Base-by-base conservation (phyloP, 2,329 filamentous ascomycete species). In the Botryosphaeria dothidea region DNA sequence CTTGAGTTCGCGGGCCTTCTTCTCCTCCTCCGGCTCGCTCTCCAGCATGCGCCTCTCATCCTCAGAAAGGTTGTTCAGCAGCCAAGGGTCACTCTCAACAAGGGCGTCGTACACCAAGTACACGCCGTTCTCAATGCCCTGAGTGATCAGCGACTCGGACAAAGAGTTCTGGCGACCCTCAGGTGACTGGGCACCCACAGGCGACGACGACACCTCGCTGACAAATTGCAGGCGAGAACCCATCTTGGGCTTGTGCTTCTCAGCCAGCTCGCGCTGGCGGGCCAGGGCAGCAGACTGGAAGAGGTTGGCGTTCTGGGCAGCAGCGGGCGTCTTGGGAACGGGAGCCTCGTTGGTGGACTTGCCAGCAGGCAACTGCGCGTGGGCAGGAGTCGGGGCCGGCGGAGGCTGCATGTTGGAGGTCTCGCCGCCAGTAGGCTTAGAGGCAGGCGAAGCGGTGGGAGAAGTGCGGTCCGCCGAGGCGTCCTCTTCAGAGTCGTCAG, bases 341-440 rank as follows among this genome's bases (percentile, higher is more conserved):
- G 45, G 21, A 31, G 49, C 15, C 38, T 64, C 21, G 13, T 43
- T 43, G 48, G n/a, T 9, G 29, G 48, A 3, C 23, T 46, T 15
- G 25, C 3, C 13, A 2, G 25, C 56, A 19, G 75, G 75, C 19
- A 77, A 67, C 2, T 72, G 70, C 13, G 72, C 72, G 62, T 77
- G 74, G 15, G 74, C 70, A 11, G 75, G 75, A 9, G 71, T 72
- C 9, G 76, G 75, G 25, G 75, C 69, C 2, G 75, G 74, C 7
- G 75, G 76, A 13, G 76, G 76, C 21, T 72, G 65, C 57, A 49
- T 49, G 58, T 11, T 77, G 74, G 17, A 17, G 19, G 27, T 1
- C 74, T 76, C 72, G 41, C 0, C 72, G 66, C n/a, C n/a, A n/a
- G 5, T 67, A 69, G 1, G 74, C 71, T 51, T 9, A 15, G 13